Base-by-base conservation (phyloP, 192 early-diverging fungal genomes). In the Jimgerdemannia flammicorona region DNA sequence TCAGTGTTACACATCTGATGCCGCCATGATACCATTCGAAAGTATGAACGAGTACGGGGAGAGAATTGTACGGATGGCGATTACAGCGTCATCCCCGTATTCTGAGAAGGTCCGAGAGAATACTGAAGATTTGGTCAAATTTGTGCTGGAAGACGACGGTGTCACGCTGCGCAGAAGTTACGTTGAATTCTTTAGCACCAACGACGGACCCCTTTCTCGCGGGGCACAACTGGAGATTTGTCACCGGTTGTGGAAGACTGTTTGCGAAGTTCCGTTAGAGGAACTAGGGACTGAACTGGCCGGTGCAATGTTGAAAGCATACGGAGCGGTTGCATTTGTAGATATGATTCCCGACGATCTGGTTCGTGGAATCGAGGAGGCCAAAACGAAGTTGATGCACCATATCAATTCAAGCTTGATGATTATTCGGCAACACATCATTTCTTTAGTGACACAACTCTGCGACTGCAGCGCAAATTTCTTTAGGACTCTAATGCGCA, bases 11-110 rank as follows among this genome's bases (percentile, higher is more conserved):
- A 40, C 72, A 3, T 64, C 54, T 0, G 10, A 18, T 8, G 70
- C 70, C 19, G 64, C 66, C 44, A 42, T 29, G 4, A 40, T 76
- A 3, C 72, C 75, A 3, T 43, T 65, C 18, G 75, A 66, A 42
- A 72, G 68, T 19, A 44, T 82, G 20, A 75, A 82, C 42, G 69
- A 77, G 41, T 73, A 79, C 39, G 78, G 74, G 3, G 42, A 49
- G 29, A 42, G 59, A 43, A 67, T 75, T 20, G 41, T 75, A 1
- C 7, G 40, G 10, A 68, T 68, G 42, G 66, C 11, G 43, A 20
- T 54, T 20, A 42, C 9, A 29, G 10, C 17, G 40, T 67, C 18
- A 54, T 68, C 49, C 17, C 20, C 39, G 4, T 10, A 29, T 59
- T 69, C 4, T 3, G 39, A 17, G 2, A 7, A 9, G 10, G 3